Conservation (phyloP, 225 moss, liverwort and hornwort species). For the Thuidium tamariscinum region DNA sequence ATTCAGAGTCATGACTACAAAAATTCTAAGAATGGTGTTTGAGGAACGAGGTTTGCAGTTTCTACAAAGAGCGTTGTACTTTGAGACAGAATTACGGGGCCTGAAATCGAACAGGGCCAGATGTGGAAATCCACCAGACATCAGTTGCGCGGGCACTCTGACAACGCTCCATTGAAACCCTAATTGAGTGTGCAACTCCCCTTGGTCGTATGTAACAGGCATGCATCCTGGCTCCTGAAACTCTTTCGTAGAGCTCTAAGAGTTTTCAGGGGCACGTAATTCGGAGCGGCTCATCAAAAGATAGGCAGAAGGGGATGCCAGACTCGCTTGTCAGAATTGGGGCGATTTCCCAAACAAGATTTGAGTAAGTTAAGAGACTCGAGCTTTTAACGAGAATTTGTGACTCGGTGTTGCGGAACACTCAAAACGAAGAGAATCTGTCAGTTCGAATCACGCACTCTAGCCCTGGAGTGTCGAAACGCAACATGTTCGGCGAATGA, state of each 20-base stretch:
- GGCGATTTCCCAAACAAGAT: background rate
- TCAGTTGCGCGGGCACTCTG: background rate
- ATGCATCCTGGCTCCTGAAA: background rate
- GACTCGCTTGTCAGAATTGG: background rate
- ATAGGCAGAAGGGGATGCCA: background rate
- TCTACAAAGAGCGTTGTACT: background rate
- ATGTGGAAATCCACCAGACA: background rate
- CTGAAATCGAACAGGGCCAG: background rate
- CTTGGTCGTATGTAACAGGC: background rate
- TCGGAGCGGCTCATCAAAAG: background rate
- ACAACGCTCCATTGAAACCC: background rate
- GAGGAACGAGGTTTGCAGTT: background rate
- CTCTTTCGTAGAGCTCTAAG: background rate
- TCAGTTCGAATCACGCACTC: background rate
- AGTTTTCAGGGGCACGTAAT: background rate
- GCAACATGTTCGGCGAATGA: background rate
- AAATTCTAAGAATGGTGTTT: no score
- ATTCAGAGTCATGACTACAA: no score
- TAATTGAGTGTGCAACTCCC: background rate
- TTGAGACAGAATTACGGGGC: background rate
- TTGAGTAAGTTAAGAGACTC: background rate
- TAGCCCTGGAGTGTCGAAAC: background rate
- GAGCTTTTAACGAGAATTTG: background rate
- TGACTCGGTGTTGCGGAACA: background rate
- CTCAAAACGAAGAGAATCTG: background rate